Evolutionary conservation across 2,329 filamentous ascomycete species (phyloP).

Genomic region (Clarireedia sp.): DNA sequence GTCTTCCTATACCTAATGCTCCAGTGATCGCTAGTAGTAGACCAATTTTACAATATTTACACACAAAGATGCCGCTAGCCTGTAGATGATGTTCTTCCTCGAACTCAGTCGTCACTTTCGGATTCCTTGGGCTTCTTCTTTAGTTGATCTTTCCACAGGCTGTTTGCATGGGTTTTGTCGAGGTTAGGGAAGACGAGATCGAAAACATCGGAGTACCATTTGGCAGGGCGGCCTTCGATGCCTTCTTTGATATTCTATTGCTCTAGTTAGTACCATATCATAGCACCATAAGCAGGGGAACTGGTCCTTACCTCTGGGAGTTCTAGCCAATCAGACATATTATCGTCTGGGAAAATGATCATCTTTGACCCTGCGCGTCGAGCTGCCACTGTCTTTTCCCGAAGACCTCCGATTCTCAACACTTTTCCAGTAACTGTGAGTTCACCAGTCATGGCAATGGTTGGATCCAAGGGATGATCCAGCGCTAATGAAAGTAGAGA

Average conservation of each 20-base stretch:
- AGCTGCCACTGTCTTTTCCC: slow-evolving; percentile 96
- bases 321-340: slow-evolving; percentile 94
- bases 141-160: slow-evolving; percentile 40
- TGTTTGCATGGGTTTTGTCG: slow-evolving; percentile 65
- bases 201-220: slow-evolving; percentile 93
- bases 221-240: slow-evolving; percentile 82
- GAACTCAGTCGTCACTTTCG: slow-evolving; percentile 21
- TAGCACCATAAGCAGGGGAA: background rate
- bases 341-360: slow-evolving; percentile 91
- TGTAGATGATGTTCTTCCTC: background rate
- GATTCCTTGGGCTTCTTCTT: slow-evolving; percentile 22
- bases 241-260: slow-evolving; percentile 93
- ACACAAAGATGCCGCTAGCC: background rate
- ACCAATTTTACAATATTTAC: background rate
- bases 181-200: slow-evolving; percentile 80
- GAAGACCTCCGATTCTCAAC: slow-evolving; percentile 81
- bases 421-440: slow-evolving; percentile 96
- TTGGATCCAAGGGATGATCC: slow-evolving; percentile 69
- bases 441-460: slow-evolving; percentile 96
- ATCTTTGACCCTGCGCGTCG: slow-evolving; percentile 85
- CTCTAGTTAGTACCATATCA: slow-evolving; percentile 14
- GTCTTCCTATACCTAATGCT: background rate
- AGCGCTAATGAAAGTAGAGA: slow-evolving; percentile 79
- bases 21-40: background rate
- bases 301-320: slow-evolving; percentile 73